Conservation (phyloP, 257 asterid species). For the Gardenia jasminoides region DNA sequence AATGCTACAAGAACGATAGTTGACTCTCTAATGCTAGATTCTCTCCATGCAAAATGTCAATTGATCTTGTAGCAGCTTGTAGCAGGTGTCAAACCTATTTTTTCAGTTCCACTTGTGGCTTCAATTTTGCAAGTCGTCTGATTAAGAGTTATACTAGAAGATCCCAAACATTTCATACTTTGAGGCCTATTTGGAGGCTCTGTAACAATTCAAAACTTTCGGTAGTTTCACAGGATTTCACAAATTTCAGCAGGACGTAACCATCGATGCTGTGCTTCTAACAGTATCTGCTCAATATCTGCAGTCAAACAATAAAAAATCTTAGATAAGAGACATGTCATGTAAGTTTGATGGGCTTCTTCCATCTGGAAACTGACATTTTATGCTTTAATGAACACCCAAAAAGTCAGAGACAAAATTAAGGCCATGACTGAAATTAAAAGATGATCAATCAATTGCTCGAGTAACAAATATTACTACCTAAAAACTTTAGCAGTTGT, state of each 20-base stretch:
- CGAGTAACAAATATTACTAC: neutral
- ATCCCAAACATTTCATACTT: conserved; percentile 33
- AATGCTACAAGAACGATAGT: neutral
- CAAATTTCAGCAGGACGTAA: conserved; percentile 93
- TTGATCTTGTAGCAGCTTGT: neutral
- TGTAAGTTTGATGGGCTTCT: neutral
- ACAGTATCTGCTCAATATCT: conserved; percentile 82
- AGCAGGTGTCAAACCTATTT: neutral
- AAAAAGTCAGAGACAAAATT: neutral
- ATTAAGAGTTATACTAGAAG: neutral
- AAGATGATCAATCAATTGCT: neutral
- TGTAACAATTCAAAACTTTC: conserved; percentile 63
- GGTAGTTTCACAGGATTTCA: conserved; percentile 70
- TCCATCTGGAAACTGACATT: neutral
- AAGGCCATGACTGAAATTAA: neutral
- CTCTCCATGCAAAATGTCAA: neutral
- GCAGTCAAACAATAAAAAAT: conserved; percentile 32
- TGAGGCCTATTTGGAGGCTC: conserved; percentile 83
- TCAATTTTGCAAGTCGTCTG: neutral
- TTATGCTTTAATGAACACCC: neutral
- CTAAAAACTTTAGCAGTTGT: neutral
- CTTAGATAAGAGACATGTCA: conserved; percentile 12
- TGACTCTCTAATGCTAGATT: neutral
- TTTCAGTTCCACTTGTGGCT: neutral
- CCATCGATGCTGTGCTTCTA: conserved; percentile 87